Percentiles rank a stretch among this genome's conserved stretches.
These are phyloP conservation scores for Pilaira anomala DNA, from an alignment of 192 early-diverging fungal species.

Conservation along the genomic window DNA sequence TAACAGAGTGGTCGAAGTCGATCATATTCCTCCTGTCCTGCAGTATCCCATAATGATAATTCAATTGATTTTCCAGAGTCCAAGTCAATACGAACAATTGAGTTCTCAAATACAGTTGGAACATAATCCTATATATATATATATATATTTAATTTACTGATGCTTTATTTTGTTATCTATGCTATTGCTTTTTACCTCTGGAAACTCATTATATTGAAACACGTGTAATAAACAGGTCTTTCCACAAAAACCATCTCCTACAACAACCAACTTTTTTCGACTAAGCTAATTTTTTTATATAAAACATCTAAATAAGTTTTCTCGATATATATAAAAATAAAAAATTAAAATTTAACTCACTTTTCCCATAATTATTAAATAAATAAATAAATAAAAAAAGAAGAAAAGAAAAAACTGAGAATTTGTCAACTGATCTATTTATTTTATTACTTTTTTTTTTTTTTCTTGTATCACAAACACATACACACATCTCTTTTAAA, in stretches of 20 bases:
- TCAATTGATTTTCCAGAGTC: slow-evolving; percentile 86
- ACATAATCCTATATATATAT: slow-evolving; percentile 10
- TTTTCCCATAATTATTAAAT: too few relatives aligned
- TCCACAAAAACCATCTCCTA: slow-evolving; percentile 78
- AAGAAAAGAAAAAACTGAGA: too few relatives aligned
- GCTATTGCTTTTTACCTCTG: slow-evolving; percentile 67
- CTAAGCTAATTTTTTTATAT: not conserved
- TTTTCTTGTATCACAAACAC: too few relatives aligned
- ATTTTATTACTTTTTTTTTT: too few relatives aligned
- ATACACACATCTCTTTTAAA: too few relatives aligned
- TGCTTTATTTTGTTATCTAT: not conserved
- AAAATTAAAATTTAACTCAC: too few relatives aligned
- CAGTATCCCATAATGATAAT: slow-evolving; percentile 90
- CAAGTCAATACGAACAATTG: slow-evolving; percentile 91
- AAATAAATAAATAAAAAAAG: too few relatives aligned
- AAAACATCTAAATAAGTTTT: too few relatives aligned
- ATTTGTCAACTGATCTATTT: too few relatives aligned
- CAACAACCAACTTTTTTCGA: slow-evolving; percentile 30
- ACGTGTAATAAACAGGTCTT: slow-evolving; percentile 75
- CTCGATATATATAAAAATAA: too few relatives aligned
- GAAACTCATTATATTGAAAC: slow-evolving; percentile 71
- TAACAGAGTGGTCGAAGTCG: slow-evolving; percentile 88
- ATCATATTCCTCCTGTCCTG: slow-evolving; percentile 93
- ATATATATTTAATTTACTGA: not conserved
- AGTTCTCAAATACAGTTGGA: slow-evolving; percentile 77